These are phyloP conservation scores for Mycena amicta DNA, from an alignment of 768 basidiomycete genomes.

Conservation along the genomic window DNA sequence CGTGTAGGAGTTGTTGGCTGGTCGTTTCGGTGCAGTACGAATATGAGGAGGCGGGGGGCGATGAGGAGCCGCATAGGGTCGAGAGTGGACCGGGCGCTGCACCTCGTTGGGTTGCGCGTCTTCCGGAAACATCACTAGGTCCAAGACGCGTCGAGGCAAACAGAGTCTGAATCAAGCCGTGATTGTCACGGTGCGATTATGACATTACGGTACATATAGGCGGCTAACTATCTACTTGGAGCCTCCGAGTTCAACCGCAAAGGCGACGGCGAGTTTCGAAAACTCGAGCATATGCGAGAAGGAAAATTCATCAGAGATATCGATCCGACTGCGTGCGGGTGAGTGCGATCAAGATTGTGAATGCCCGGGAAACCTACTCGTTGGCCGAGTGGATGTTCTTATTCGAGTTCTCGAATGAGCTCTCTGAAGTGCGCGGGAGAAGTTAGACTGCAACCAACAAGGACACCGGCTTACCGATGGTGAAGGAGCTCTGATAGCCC, in stretches of 20 bases:
- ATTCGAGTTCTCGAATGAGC: conserved; percentile 76
- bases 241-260: conserved; percentile 74
- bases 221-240: conserved; percentile 35
- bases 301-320: conserved; percentile 86
- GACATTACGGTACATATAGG: not conserved
- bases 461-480: conserved; percentile 58
- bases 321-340: conserved; percentile 62
- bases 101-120: not conserved
- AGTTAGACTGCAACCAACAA: conserved; percentile 18
- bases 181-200: conserved; percentile 2
- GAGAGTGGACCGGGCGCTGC: not conserved
- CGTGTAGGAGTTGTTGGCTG: conserved; percentile 7
- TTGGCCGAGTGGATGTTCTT: conserved; percentile 77
- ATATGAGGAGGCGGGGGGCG: not conserved
- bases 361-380: conserved; percentile 68
- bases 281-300: conserved; percentile 90
- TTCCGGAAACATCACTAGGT: not conserved
- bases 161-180: too few relatives aligned
- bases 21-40: conserved; percentile 8
- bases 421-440: conserved; percentile 45
- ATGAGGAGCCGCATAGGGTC: not conserved
- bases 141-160: not conserved
- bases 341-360: conserved; percentile 5
- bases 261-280: conserved; percentile 80
- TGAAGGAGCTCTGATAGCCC: conserved; percentile 84